phyloP scores from a whole-genome alignment of 176 grass and related monocot genomes.

The Oryza glaberrima region DNA sequence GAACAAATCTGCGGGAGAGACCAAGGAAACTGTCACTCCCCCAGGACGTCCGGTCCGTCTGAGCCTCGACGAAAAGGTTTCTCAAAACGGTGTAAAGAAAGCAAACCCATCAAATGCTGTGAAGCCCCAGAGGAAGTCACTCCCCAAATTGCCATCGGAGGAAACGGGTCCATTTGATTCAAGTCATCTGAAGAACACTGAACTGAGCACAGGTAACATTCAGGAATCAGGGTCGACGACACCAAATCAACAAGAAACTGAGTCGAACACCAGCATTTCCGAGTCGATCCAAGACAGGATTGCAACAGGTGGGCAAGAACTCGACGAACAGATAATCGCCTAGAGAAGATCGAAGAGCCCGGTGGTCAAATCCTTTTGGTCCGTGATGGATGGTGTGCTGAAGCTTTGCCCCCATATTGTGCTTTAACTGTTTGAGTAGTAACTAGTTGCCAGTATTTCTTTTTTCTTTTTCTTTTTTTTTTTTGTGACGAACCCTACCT shows the following conservation, averaged over 20 bases:
- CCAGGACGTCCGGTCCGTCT: constrained; percentile 18
- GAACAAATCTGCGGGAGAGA: constrained; percentile 44
- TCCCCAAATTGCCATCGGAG: constrained; percentile 62
- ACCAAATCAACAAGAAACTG: constrained; percentile 25
- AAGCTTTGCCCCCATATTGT: constrained; percentile 24
- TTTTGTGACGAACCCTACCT: constrained; percentile 29
- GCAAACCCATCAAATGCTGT: constrained; percentile 20
- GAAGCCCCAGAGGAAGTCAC: constrained; percentile 59
- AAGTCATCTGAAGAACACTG: constrained; percentile 27
- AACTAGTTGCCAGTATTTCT: constrained; percentile 33
- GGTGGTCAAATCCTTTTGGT: constrained; percentile 30
- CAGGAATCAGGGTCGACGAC: constrained; percentile 30
- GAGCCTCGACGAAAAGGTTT: constrained; percentile 52
- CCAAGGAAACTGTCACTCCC: constrained; percentile 41
- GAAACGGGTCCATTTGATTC: constrained; percentile 36
- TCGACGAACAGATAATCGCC: constrained; percentile 12
- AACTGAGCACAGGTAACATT: neutral
- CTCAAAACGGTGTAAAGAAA: constrained; percentile 53
- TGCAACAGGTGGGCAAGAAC: constrained; percentile 23
- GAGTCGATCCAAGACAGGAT: constrained; percentile 20
- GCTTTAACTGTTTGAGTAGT: constrained; percentile 36
- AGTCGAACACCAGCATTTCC: neutral
- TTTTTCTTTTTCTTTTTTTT: too few relatives aligned
- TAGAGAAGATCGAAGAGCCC: constrained; percentile 18
- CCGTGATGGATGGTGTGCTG: constrained; percentile 39